A percentile compares a stretch with the other conserved stretches of the same genome.
Conservation (phyloP, 441 rosid genomes). For the Adansonia grandidieri region DNA sequence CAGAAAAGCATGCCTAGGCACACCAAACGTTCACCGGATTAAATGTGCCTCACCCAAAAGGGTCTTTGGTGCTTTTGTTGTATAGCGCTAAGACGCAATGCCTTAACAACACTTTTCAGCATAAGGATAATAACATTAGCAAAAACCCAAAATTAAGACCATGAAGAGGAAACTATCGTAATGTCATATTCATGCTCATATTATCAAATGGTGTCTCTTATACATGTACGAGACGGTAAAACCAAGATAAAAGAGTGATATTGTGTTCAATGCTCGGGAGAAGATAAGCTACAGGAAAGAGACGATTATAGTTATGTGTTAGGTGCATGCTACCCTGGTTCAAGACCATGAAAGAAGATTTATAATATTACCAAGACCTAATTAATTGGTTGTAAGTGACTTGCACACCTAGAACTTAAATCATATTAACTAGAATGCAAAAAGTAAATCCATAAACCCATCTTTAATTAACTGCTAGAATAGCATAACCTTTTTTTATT, state of each 20-base stretch:
- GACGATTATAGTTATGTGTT: background rate
- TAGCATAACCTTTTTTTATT: background rate
- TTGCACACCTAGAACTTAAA: background rate
- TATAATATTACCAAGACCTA: background rate
- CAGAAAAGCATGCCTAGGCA: too few relatives aligned
- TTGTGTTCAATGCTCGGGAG: background rate
- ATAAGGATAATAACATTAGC: background rate
- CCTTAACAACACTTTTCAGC: background rate
- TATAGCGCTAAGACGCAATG: too few relatives aligned
- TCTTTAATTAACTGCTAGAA: background rate
- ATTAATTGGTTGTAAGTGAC: background rate
- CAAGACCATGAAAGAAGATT: background rate
- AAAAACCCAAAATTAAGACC: background rate
- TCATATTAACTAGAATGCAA: background rate
- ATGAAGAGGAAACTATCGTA: background rate
- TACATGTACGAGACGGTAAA: background rate
- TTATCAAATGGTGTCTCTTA: background rate
- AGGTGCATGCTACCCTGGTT: background rate
- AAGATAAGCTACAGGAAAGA: background rate
- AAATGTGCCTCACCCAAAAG: too few relatives aligned
- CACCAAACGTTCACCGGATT: too few relatives aligned
- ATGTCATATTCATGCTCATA: background rate
- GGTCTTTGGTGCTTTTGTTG: too few relatives aligned
- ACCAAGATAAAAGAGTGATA: background rate
- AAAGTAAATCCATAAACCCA: background rate